Conservation (phyloP, 345 rosid genomes). For the Eucalyptus curtisii region DNA sequence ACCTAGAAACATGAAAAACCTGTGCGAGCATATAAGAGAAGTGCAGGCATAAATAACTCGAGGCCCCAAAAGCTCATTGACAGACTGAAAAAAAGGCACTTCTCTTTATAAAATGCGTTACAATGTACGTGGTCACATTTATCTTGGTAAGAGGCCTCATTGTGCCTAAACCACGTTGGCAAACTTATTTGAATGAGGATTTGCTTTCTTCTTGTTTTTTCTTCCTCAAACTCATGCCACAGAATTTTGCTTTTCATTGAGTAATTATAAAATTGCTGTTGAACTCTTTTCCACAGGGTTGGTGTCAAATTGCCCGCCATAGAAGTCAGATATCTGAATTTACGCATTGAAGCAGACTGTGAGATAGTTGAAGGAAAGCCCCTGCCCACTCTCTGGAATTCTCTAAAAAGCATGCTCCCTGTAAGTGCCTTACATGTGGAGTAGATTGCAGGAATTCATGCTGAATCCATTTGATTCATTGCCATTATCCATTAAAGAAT, state of each 20-base stretch:
- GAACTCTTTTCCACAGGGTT: slow-evolving; percentile 15
- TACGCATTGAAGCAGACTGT: slow-evolving; percentile 52
- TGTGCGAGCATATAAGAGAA: background rate
- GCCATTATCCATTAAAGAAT: background rate
- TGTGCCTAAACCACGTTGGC: background rate
- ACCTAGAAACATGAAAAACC: background rate
- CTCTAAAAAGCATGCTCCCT: slow-evolving; percentile 17
- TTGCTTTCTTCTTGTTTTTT: background rate
- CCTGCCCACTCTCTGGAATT: slow-evolving; percentile 73
- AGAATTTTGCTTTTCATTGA: background rate
- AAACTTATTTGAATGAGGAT: background rate
- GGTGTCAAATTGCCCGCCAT: slow-evolving; percentile 48
- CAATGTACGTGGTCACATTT: background rate
- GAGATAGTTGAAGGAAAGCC: slow-evolving; percentile 61
- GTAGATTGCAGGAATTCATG: background rate
- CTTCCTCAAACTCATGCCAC: background rate
- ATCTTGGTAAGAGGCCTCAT: background rate
- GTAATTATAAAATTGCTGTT: background rate
- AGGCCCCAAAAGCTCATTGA: background rate
- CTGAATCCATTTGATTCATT: background rate
- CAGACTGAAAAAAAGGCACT: background rate
- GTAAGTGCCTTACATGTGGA: slow-evolving; percentile 22
- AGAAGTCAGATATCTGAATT: slow-evolving; percentile 44
- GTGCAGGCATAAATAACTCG: background rate
- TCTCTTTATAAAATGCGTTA: background rate